Conservation (phyloP, 1,139 yeast genomes). For the Debaryomyces subglobosus region DNA sequence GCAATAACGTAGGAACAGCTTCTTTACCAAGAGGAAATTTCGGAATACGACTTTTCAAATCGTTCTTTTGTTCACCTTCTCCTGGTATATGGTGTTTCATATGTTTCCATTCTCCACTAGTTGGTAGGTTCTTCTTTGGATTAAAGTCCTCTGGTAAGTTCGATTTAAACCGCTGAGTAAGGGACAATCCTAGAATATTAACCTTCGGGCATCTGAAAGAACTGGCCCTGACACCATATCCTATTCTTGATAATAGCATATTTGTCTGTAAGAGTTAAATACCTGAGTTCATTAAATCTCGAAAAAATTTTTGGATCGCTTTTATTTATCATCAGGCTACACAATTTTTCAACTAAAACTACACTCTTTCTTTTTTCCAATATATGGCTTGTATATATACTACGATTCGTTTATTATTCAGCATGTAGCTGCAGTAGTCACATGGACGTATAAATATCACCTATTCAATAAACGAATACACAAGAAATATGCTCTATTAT, state of each 20-base stretch:
- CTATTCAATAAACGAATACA: slow-evolving; percentile 13
- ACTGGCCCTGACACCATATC: slow-evolving; percentile 1
- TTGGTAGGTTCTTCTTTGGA: slow-evolving; percentile 35
- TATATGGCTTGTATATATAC: not conserved
- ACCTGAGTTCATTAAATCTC: not conserved
- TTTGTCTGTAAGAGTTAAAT: not conserved
- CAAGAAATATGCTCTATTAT: not conserved
- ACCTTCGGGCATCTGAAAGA: not conserved
- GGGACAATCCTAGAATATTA: not conserved
- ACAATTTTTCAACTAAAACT: not conserved
- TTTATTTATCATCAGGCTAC: not conserved
- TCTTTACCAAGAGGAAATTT: slow-evolving; percentile 69
- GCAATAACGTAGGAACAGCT: slow-evolving; percentile 67
- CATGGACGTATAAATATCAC: not conserved
- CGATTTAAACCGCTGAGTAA: slow-evolving; percentile 24
- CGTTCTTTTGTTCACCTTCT: slow-evolving; percentile 54
- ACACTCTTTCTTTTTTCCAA: not conserved
- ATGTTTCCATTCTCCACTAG: slow-evolving; percentile 48
- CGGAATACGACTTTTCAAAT: slow-evolving; percentile 55
- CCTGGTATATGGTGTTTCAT: slow-evolving; percentile 63
- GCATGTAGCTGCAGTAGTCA: not conserved
- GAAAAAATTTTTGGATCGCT: slow-evolving; percentile 6
- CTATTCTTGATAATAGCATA: slow-evolving; percentile 5
- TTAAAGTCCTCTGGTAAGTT: slow-evolving; percentile 29
- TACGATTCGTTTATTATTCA: not conserved